These are phyloP conservation scores for Kregervanrija pseudodelftensis DNA, from an alignment of 805 yeast species.

Conservation along the genomic window DNA sequence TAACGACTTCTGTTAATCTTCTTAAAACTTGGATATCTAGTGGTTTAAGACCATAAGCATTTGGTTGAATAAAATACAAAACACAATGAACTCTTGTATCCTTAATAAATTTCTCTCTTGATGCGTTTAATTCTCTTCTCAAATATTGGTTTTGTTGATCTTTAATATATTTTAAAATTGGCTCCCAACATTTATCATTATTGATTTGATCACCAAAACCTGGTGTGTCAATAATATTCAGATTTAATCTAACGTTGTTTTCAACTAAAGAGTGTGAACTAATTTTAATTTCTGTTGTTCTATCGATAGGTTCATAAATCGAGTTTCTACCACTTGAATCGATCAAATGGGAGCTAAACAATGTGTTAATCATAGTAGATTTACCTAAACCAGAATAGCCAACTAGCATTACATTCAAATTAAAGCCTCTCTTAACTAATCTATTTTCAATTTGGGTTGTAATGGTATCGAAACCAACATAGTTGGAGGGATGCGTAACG, in stretches of 20 bases:
- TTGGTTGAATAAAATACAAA: constrained; percentile 85
- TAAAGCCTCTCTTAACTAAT: constrained; percentile 86
- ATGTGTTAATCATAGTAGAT: constrained; percentile 83
- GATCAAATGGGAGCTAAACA: constrained; percentile 77
- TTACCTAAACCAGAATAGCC: constrained; percentile 94
- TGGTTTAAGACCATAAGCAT: constrained; percentile 75
- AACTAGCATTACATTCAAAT: constrained; percentile 89
- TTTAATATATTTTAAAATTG: constrained; percentile 86
- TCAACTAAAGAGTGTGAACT: constrained; percentile 68
- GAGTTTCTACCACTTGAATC: constrained; percentile 66
- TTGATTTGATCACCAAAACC: constrained; percentile 97
- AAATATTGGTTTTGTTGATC: constrained; percentile 90
- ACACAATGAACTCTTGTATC: constrained; percentile 95
- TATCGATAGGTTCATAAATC: constrained; percentile 65
- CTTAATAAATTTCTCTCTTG: constrained; percentile 71
- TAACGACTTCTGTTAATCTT: constrained; percentile 81
- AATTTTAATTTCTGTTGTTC: constrained; percentile 79
- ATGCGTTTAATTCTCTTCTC: constrained; percentile 91
- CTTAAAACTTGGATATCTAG: constrained; percentile 78
- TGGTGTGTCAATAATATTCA: constrained; percentile 92
- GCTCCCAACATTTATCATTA: constrained; percentile 96
- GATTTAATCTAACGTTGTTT: constrained; percentile 77
- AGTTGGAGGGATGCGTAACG: constrained; percentile 52
- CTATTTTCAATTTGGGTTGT: constrained; percentile 93
- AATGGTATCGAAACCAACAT: constrained; percentile 96